Evolutionary conservation across 202 grass and related monocot species (phyloP).

Genomic region (Tripidium arundinaceum): DNA sequence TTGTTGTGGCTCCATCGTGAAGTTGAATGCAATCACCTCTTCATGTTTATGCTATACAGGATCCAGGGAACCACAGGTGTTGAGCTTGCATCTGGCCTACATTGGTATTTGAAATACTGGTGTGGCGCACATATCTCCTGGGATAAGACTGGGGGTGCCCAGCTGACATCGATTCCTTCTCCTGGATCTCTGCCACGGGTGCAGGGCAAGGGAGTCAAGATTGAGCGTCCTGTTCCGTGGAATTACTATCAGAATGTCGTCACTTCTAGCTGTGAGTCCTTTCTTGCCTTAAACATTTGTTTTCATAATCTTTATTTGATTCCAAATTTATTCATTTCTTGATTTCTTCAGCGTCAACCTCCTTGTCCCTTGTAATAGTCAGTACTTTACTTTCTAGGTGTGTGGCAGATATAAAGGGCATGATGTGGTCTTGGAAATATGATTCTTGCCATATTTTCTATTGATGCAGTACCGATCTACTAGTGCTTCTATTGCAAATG

Average conservation of each 20-base stretch:
- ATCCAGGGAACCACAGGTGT: constrained; percentile 80
- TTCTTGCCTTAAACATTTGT: constrained; percentile 24
- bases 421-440: neutral
- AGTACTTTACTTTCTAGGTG: neutral
- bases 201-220: constrained; percentile 54
- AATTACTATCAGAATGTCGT: constrained; percentile 99
- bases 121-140: constrained; percentile 90
- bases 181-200: constrained; percentile 69
- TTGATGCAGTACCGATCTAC: constrained; percentile 14
- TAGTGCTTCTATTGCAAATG: neutral
- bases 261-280: constrained; percentile 91
- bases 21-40: neutral
- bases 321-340: constrained; percentile 9
- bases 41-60: constrained; percentile 41
- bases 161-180: constrained; percentile 55
- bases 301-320: neutral
- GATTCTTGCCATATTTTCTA: neutral
- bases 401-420: constrained; percentile 7
- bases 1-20: neutral
- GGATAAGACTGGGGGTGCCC: constrained; percentile 86
- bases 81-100: constrained; percentile 82
- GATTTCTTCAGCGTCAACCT: constrained; percentile 1
- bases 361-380: neutral
- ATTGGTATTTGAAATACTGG: constrained; percentile 97
- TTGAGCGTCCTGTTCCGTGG: constrained; percentile 88